A percentile compares a stretch with the other conserved stretches of the same genome.
phyloP scores from a whole-genome alignment of 805 yeast species.

The Torulaspora gathmanii region DNA sequence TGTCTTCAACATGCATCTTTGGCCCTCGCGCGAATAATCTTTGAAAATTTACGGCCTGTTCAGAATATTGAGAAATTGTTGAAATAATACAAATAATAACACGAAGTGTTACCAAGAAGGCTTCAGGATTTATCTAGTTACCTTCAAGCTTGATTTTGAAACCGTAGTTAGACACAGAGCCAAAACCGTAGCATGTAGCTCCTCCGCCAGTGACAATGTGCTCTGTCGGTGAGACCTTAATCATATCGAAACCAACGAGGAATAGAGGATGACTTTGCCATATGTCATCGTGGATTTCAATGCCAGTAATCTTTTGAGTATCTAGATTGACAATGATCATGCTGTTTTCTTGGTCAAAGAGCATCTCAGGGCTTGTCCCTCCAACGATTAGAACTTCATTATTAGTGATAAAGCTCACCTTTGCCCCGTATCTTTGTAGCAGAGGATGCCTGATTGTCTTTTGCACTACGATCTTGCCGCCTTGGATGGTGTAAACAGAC shows the following conservation, averaged over 20 bases:
- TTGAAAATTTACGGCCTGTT: background rate
- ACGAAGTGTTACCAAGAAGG: no score
- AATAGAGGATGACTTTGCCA: conserved; percentile 40
- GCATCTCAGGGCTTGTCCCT: conserved; percentile 45
- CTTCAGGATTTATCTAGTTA: no score
- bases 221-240: conserved; percentile 28
- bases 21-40: background rate
- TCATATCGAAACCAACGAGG: conserved; percentile 48
- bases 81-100: background rate
- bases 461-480: conserved; percentile 11
- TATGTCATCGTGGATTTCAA: conserved; percentile 33
- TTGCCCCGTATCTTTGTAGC: conserved; percentile 49
- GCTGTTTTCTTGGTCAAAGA: conserved; percentile 36
- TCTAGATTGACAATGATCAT: conserved; percentile 37
- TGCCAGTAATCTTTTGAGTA: conserved; percentile 15
- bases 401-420: conserved; percentile 32
- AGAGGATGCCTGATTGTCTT: conserved; percentile 27
- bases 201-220: conserved; percentile 58
- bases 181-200: conserved; percentile 79
- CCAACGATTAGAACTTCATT: conserved; percentile 48
- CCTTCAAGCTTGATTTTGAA: conserved; percentile 3
- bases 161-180: conserved; percentile 46
- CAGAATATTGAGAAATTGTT: background rate
- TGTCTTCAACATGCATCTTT: background rate
- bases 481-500: conserved; percentile 29